A percentile compares a stretch with the other conserved stretches of the same genome.
Evolutionary conservation across 1,284 basidiomycete genomes (phyloP).

Genomic region (Ustilago cynodontis): DNA sequence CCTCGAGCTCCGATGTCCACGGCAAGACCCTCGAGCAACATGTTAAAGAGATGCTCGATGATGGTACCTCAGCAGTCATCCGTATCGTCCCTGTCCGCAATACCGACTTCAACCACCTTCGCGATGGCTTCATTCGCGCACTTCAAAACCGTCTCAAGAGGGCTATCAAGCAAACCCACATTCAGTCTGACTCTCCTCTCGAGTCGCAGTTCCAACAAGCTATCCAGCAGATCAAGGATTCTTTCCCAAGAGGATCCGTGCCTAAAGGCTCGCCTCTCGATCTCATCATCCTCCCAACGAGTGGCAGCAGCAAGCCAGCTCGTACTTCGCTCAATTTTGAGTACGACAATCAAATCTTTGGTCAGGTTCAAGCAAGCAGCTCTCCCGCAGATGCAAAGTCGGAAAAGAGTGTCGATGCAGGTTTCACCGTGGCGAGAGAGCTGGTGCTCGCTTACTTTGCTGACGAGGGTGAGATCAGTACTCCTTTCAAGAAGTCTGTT

Average conservation of each 20-base stretch:
- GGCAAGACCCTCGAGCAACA: constrained; percentile 33
- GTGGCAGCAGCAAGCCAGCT: background rate
- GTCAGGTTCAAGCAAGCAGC: constrained; percentile 20
- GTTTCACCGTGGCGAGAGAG: constrained; percentile 53
- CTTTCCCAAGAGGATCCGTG: constrained; percentile 72
- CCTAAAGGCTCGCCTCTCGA: constrained; percentile 72
- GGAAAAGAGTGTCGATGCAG: constrained; percentile 5
- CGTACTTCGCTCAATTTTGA: constrained; percentile 40
- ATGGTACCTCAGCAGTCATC: constrained; percentile 48
- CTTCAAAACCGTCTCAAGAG: constrained; percentile 77
- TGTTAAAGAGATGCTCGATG: constrained; percentile 43
- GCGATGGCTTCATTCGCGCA: constrained; percentile 84
- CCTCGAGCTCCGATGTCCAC: background rate
- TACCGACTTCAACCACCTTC: constrained; percentile 83
- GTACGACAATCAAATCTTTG: constrained; percentile 52
- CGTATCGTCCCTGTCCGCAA: constrained; percentile 79
- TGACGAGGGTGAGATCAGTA: constrained; percentile 57
- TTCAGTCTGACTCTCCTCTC: constrained; percentile 12
- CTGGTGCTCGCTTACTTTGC: constrained; percentile 67
- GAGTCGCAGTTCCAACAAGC: constrained; percentile 64
- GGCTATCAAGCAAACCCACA: constrained; percentile 64
- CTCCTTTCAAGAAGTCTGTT: constrained; percentile 46
- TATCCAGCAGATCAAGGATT: constrained; percentile 71
- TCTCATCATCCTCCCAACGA: constrained; percentile 57
- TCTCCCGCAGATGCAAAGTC: constrained; percentile 7